Evolutionary conservation across 2,329 filamentous ascomycete genomes (phyloP), one percentile per base, ranked within the genome.

Genomic region (Verticillium tricorpus): DNA sequence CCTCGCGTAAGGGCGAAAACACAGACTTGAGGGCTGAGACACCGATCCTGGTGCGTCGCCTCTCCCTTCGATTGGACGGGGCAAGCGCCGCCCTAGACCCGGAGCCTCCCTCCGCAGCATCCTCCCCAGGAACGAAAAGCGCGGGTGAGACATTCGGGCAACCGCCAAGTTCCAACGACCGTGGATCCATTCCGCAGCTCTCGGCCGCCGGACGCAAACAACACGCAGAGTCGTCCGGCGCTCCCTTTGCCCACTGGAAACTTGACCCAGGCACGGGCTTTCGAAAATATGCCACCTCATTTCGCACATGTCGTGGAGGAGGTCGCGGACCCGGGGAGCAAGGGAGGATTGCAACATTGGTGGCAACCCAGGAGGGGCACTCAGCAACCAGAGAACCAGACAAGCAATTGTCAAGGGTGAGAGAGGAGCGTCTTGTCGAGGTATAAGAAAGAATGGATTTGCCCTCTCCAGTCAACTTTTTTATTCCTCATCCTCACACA

Each of bases 401-500:
- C 45, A 25, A 52, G 45, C 45, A 5, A 52, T 52, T 22, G 45
- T 52, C 45, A 19, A 52, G 45, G n/a, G 45, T 19, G 45, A 22
- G 8, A 37, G 28, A 32, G n/a, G 17, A 19, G 2, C 11, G 6
- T 7, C 19, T 9, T 22, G 7, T 35, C n/a, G 31, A 35, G 35
- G 58, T 59, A 59, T 59, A 59, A 59, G 58, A 59, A 25, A 59
- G 19, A 15, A 31, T 31, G 15, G 15, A 15, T 37, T 32, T 54
- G 50, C 58, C 58, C 40, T 31, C 45, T 12, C 40, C 45, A 55
- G 19, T 17, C 28, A 5, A 19, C 15, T 12, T 25, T 25, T 55
- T 59, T 37, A n/a, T 35, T 45, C 45, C 58, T 59, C 58, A 28
- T 59, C 58, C 28, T 59, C 58, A 59, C 58, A 59, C 58, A 59